phyloP scores from a whole-genome alignment of 805 yeast genomes.

The Starmerella etchellsii region DNA sequence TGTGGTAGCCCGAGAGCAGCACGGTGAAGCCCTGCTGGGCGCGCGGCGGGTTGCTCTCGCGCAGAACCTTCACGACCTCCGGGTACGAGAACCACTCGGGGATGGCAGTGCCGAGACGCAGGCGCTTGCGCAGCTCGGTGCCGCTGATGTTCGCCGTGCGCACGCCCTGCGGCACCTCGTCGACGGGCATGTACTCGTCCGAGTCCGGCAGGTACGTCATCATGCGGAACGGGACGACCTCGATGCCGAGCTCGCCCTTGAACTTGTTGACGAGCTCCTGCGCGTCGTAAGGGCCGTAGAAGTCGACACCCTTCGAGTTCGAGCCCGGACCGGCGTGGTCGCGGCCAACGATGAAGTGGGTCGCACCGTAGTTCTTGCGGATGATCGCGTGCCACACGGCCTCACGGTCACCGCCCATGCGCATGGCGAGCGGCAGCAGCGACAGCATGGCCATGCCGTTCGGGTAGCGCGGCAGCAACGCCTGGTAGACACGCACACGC shows the following conservation, averaged over 20 bases:
- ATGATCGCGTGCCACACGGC: constrained; percentile 97
- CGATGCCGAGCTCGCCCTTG: constrained; percentile 68
- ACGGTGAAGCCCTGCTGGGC: constrained; percentile 77
- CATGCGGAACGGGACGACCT: constrained; percentile 93
- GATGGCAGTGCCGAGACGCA: constrained; percentile 73
- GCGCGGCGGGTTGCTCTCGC: constrained; percentile 91
- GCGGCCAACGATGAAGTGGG: constrained; percentile 94
- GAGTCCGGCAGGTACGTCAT: constrained; percentile 92
- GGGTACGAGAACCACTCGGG: constrained; percentile 98
- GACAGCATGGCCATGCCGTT: constrained; percentile 86
- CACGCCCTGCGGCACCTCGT: constrained; percentile 66
- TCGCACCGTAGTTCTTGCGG: constrained; percentile 91
- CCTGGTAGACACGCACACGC: constrained; percentile 88
- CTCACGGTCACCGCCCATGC: constrained; percentile 98
- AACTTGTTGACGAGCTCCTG: constrained; percentile 72
- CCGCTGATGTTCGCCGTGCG: constrained; percentile 88
- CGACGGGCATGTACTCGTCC: constrained; percentile 90
- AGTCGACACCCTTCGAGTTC: constrained; percentile 79
- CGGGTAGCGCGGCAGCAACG: constrained; percentile 83
- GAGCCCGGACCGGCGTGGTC: constrained; percentile 97
- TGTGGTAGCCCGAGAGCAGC: constrained; percentile 46
- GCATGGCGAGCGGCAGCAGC: constrained; percentile 86
- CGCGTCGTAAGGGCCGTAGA: constrained; percentile 95
- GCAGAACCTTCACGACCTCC: constrained; percentile 80
- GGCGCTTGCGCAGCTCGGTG: constrained; percentile 80